Evolutionary conservation across 257 asterid species (phyloP).

Genomic region (Solanum arcanum): DNA sequence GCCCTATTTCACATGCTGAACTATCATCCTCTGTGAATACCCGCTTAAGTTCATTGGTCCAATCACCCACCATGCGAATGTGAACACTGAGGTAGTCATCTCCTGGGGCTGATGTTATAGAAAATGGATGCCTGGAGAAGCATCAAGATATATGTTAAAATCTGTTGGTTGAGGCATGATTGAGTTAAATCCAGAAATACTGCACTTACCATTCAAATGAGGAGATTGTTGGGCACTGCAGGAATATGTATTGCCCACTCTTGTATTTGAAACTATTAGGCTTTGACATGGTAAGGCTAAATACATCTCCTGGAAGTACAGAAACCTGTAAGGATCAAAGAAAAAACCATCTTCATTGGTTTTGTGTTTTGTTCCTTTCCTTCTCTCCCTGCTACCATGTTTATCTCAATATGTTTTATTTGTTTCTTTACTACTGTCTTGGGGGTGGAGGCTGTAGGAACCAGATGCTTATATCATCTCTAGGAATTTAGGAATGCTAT

Average conservation of each 20-base stretch:
- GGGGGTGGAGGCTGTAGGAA: not conserved
- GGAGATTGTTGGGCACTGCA: constrained; percentile 77
- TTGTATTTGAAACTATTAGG: constrained; percentile 82
- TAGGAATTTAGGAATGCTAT: not conserved
- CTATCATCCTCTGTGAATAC: constrained; percentile 51
- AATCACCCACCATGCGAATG: constrained; percentile 76
- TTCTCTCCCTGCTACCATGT: not conserved
- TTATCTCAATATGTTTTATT: not conserved
- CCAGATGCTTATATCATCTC: not conserved
- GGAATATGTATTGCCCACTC: constrained; percentile 79
- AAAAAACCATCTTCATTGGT: not conserved
- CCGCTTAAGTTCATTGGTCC: constrained; percentile 44
- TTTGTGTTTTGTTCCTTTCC: not conserved
- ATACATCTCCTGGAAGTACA: constrained; percentile 92
- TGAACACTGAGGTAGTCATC: constrained; percentile 79
- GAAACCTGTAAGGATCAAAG: constrained; percentile 47
- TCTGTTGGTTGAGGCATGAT: not conserved
- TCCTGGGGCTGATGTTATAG: constrained; percentile 93
- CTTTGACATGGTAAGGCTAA: constrained; percentile 74
- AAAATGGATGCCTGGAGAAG: constrained; percentile 86
- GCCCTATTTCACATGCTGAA: constrained; percentile 44
- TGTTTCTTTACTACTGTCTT: not conserved
- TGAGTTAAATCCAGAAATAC: not conserved
- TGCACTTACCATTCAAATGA: constrained; percentile 69
- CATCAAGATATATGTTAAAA: not conserved